Percentiles rank a stretch among this genome's conserved stretches.
phyloP scores from a whole-genome alignment of 2,329 filamentous ascomycete species.

The Dichotomopilus funicola region DNA sequence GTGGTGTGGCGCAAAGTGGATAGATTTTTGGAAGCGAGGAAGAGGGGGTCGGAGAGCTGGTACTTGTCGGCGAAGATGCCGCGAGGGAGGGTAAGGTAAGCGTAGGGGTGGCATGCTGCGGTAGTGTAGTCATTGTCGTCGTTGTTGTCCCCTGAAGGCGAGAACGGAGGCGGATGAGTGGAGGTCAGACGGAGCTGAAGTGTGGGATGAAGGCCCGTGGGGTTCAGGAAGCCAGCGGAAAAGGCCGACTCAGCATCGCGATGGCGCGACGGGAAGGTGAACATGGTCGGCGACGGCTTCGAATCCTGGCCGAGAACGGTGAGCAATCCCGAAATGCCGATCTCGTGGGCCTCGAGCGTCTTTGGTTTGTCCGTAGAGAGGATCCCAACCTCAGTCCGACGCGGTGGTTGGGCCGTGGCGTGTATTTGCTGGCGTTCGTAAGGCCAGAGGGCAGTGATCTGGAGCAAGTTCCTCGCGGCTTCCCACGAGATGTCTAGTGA shows the following conservation, averaged over 20 bases:
- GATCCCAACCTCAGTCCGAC: conserved; percentile 74
- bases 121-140: conserved; percentile 33
- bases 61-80: conserved; percentile 81
- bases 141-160: not conserved
- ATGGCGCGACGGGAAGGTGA: conserved; percentile 79
- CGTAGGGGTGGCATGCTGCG: conserved; percentile 62
- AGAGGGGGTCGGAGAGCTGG: conserved; percentile 69
- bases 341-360: conserved; percentile 59
- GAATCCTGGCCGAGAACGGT: conserved; percentile 70
- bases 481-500: conserved; percentile 76
- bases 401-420: conserved; percentile 35
- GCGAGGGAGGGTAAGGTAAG: conserved; percentile 77
- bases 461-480: conserved; percentile 56
- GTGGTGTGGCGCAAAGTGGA: conserved; percentile 59
- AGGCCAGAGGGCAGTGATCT: conserved; percentile 60
- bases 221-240: conserved; percentile 56
- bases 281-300: conserved; percentile 67
- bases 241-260: conserved; percentile 53
- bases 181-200: conserved; percentile 60
- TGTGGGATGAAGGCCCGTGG: conserved; percentile 78
- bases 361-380: conserved; percentile 57
- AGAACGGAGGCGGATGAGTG: conserved; percentile 35
- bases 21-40: conserved; percentile 75
- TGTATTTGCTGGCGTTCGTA: conserved; percentile 36
- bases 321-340: conserved; percentile 72